Conservation (phyloP, 441 rosid genomes). For the Erysimum cheiri region DNA sequence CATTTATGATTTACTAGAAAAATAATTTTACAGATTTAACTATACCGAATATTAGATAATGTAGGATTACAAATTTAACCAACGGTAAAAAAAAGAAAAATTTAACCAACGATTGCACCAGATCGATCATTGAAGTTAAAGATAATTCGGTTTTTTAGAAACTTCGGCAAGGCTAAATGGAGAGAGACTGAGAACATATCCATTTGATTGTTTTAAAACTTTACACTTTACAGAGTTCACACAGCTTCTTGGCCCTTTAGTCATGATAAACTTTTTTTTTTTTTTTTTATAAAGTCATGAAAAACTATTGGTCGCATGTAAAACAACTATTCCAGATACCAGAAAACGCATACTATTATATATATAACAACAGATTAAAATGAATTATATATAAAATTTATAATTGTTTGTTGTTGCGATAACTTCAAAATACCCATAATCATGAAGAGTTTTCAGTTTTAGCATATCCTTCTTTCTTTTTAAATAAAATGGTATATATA, state of each 20-base stretch:
- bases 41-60: background rate
- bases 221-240: background rate
- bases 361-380: background rate
- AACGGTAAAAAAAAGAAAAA: background rate
- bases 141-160: background rate
- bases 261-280: background rate
- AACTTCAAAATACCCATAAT: background rate
- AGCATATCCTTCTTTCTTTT: background rate
- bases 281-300: too few species aligned
- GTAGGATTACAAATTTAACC: constrained; percentile 10
- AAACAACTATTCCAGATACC: background rate
- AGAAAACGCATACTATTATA: background rate
- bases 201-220: background rate
- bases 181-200: background rate
- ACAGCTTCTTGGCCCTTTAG: background rate
- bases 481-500: background rate
- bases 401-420: background rate
- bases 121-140: constrained; percentile 6
- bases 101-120: constrained; percentile 1
- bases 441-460: background rate
- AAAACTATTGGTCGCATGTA: background rate
- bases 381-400: background rate
- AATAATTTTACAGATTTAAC: background rate
- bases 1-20: background rate
- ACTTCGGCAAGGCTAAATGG: constrained; percentile 4